Percentiles rank a stretch among this genome's conserved stretches.
These are phyloP conservation scores for Ascochyta clinopodiicola DNA, from an alignment of 2,329 filamentous ascomycete species.

Conservation along the genomic window DNA sequence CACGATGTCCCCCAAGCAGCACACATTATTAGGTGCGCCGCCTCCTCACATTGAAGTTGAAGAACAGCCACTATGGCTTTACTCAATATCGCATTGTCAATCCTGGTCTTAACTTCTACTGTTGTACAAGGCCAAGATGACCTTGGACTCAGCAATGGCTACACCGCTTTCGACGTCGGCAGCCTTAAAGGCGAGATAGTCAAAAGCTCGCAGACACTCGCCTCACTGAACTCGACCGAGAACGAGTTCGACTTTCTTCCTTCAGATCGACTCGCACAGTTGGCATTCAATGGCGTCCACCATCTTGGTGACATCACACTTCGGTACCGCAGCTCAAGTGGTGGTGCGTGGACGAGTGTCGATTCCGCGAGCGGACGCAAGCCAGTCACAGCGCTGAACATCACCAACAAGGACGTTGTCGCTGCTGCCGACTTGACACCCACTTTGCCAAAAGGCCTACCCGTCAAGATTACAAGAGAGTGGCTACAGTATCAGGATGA, in stretches of 20 bases:
- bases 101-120: conserved; percentile 1
- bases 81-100: conserved; percentile 1
- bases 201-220: conserved; percentile 29
- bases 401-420: conserved; percentile 32
- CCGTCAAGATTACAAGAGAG: conserved; percentile 58
- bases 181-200: conserved; percentile 26
- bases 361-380: conserved; percentile 56
- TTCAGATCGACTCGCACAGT: conserved; percentile 56
- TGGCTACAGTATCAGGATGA: conserved; percentile 60
- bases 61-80: not conserved
- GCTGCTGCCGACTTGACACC: conserved; percentile 52
- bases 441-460: conserved; percentile 49
- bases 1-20: not conserved
- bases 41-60: not conserved
- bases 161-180: conserved; percentile 19
- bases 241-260: conserved; percentile 62
- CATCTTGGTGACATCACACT: conserved; percentile 66
- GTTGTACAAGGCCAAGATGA: conserved; percentile 22
- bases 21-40: not conserved
- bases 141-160: conserved; percentile 29
- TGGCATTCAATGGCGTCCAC: conserved; percentile 61
- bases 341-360: conserved; percentile 53
- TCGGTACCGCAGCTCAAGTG: conserved; percentile 56
- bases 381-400: conserved; percentile 41
- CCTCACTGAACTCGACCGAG: conserved; percentile 28